phyloP scores from a whole-genome alignment of 2,329 filamentous ascomycete species.

The Graphilbum fragrans region DNA sequence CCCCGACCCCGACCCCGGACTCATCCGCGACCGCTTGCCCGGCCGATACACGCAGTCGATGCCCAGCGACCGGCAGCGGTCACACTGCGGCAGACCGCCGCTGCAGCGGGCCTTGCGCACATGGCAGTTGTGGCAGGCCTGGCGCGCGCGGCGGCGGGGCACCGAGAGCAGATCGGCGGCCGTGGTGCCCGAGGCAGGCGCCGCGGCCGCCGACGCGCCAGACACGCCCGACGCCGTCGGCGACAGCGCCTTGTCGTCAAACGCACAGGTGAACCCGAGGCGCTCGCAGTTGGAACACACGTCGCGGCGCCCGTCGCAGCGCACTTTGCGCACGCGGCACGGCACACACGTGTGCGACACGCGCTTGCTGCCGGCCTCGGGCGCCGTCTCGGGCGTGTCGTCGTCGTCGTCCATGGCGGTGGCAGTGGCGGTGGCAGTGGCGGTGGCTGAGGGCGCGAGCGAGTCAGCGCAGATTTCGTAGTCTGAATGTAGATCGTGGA shows the following conservation, averaged over 20 bases:
- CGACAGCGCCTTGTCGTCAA: no score
- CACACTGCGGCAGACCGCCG: constrained; percentile 42
- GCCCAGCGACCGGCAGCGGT: constrained; percentile 37
- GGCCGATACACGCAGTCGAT: constrained; percentile 44
- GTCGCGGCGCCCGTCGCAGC: constrained; percentile 40
- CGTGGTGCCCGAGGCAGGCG: not conserved
- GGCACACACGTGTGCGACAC: constrained; percentile 36
- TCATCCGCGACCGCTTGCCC: constrained; percentile 25
- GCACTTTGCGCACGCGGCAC: constrained; percentile 44
- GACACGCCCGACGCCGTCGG: constrained; percentile 14
- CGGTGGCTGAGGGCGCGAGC: no score
- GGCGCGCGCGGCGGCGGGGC: constrained; percentile 39
- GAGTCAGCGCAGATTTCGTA: no score
- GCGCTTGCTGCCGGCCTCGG: not conserved
- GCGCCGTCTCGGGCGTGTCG: no score
- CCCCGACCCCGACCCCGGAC: constrained; percentile 3
- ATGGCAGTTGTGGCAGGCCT: constrained; percentile 46
- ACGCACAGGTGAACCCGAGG: constrained; percentile 44
- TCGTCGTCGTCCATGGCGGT: not conserved
- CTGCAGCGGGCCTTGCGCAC: constrained; percentile 46
- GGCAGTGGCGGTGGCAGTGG: no score
- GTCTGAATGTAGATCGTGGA: no score
- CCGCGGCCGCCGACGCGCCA: constrained; percentile 12
- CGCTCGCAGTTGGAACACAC: constrained; percentile 47
- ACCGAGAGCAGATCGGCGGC: constrained; percentile 23